Percentiles rank a stretch among this genome's conserved stretches.
These are phyloP conservation scores for Gastrolobium villosum DNA, from an alignment of 306 rosid species.

Conservation along the genomic window DNA sequence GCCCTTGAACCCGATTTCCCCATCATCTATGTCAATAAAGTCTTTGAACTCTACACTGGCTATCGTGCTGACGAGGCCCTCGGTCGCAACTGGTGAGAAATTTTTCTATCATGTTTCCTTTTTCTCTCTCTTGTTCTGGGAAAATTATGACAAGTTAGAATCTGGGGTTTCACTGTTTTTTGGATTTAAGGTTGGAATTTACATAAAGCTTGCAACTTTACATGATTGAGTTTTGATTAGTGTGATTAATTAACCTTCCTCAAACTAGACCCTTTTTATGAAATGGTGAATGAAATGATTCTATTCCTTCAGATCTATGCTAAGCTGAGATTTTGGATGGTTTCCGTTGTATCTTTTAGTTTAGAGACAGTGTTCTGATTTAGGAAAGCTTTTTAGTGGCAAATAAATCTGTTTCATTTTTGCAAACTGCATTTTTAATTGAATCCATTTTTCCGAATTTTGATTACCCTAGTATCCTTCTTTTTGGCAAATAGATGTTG, in stretches of 20 bases:
- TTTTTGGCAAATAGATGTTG: neutral
- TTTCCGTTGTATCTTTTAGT: slow-evolving; percentile 12
- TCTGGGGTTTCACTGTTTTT: slow-evolving; percentile 29
- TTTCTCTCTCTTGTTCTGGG: neutral
- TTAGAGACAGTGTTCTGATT: no score
- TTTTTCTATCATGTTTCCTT: neutral
- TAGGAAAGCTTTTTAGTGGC: no score
- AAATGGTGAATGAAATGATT: slow-evolving; percentile 37
- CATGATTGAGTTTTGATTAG: neutral
- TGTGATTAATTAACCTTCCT: slow-evolving; percentile 10
- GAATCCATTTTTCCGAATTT: slow-evolving; percentile 11
- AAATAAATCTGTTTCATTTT: slow-evolving; percentile 13
- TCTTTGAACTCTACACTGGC: slow-evolving; percentile 89
- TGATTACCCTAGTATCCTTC: slow-evolving; percentile 1
- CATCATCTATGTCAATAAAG: slow-evolving; percentile 89
- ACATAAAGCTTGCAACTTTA: slow-evolving; percentile 13
- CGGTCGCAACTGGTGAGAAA: slow-evolving; percentile 85
- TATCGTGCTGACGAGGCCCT: slow-evolving; percentile 94
- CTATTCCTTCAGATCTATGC: slow-evolving; percentile 50
- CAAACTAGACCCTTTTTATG: slow-evolving; percentile 1
- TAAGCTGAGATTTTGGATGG: slow-evolving; percentile 1
- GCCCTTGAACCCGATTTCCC: slow-evolving; percentile 94
- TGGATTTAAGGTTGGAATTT: neutral
- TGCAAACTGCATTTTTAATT: slow-evolving; percentile 34
- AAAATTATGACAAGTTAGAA: neutral